A percentile compares a stretch with the other conserved stretches of the same genome.
These are phyloP conservation scores for Suillus plorans DNA, from an alignment of 768 basidiomycete genomes.

Conservation along the genomic window DNA sequence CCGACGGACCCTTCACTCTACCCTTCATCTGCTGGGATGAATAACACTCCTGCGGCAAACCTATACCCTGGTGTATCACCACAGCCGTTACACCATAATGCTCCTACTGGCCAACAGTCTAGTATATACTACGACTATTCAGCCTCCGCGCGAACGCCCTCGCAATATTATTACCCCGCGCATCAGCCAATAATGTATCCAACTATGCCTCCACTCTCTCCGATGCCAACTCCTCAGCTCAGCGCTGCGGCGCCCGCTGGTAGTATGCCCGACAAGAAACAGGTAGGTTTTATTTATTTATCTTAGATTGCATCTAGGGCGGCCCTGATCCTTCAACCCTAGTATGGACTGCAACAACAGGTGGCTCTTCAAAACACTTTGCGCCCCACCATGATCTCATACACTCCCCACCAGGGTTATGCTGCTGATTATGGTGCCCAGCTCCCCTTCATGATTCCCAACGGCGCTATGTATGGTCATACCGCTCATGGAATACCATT, in stretches of 20 bases:
- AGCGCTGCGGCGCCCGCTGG: conserved; percentile 38
- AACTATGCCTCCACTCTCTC: conserved; percentile 48
- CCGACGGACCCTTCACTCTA: conserved; percentile 53
- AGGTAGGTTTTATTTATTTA: conserved; percentile 39
- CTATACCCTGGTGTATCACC: conserved; percentile 50
- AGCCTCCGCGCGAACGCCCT: conserved; percentile 44
- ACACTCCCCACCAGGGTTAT: conserved; percentile 39
- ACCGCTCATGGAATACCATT: conserved; percentile 35
- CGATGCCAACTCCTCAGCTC: conserved; percentile 52
- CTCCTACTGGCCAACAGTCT: conserved; percentile 45
- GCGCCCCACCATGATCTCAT: conserved; percentile 42
- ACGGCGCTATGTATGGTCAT: conserved; percentile 46
- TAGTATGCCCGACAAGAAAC: conserved; percentile 55
- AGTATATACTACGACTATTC: conserved; percentile 62
- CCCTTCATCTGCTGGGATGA: conserved; percentile 44
- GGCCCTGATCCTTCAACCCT: conserved; percentile 12
- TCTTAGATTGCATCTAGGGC: conserved; percentile 7
- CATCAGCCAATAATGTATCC: conserved; percentile 62
- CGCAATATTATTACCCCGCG: conserved; percentile 61
- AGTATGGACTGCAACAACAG: conserved; percentile 51
- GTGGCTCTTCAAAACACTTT: conserved; percentile 41
- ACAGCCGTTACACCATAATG: conserved; percentile 43
- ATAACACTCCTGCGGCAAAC: conserved; percentile 41
- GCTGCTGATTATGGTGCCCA: conserved; percentile 49
- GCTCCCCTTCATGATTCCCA: conserved; percentile 44